A percentile compares a stretch with the other conserved stretches of the same genome.
Evolutionary conservation across 2,329 filamentous ascomycete species (phyloP).

Genomic region (Fusarium continuum): DNA sequence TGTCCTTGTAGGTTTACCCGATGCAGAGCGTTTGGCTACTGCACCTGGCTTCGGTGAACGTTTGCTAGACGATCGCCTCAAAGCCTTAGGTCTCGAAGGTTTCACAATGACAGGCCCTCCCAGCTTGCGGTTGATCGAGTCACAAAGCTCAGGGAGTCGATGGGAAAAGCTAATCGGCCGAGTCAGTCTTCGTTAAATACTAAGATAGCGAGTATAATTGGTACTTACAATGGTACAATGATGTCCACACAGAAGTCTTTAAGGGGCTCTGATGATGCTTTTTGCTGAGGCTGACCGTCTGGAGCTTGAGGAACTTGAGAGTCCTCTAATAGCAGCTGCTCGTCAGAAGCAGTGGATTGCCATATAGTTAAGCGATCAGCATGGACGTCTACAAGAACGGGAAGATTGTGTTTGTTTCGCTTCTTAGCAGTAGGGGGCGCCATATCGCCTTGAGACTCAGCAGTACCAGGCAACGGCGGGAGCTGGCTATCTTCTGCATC

Average conservation of each 20-base stretch:
- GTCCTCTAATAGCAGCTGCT: slow-evolving; percentile 60
- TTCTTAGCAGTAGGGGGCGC: slow-evolving; percentile 58
- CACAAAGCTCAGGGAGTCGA: slow-evolving; percentile 76
- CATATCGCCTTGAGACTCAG: slow-evolving; percentile 45
- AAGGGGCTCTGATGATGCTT: slow-evolving; percentile 67
- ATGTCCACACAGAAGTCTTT: slow-evolving; percentile 83
- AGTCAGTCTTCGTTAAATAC: slow-evolving; percentile 50
- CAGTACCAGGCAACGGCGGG: slow-evolving; percentile 55
- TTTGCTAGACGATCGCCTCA: slow-evolving; percentile 54
- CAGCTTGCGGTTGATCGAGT: slow-evolving; percentile 77
- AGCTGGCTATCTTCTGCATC: slow-evolving; percentile 57
- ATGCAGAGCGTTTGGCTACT: slow-evolving; percentile 57
- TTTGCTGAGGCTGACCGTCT: slow-evolving; percentile 52
- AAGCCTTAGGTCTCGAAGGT: slow-evolving; percentile 59
- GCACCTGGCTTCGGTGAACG: slow-evolving; percentile 62
- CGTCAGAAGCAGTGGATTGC: slow-evolving; percentile 77
- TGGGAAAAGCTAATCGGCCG: slow-evolving; percentile 70
- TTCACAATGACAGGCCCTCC: slow-evolving; percentile 74
- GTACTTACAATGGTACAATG: slow-evolving; percentile 77
- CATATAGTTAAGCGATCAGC: slow-evolving; percentile 84
- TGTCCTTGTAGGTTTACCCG: slow-evolving; percentile 57
- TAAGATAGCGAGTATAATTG: neutral
- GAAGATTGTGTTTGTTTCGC: slow-evolving; percentile 69
- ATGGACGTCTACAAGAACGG: slow-evolving; percentile 74
- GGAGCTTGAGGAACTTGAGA: slow-evolving; percentile 52